phyloP scores from a whole-genome alignment of 2,329 filamentous ascomycete species.

The Nigrospora sphaerica region DNA sequence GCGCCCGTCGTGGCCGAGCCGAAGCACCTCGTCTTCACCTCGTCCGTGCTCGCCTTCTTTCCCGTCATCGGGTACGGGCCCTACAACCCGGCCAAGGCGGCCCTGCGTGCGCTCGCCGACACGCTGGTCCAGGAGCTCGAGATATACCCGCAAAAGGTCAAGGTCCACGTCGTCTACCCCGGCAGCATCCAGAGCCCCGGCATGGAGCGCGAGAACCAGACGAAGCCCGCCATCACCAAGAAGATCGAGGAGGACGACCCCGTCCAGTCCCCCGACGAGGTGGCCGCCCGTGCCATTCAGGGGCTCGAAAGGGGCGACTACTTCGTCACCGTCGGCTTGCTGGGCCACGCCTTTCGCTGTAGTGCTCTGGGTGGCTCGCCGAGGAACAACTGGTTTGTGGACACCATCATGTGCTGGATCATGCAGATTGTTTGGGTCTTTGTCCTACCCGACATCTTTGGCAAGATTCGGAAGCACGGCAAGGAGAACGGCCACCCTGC shows the following conservation, averaged over 20 bases:
- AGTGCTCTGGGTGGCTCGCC: constrained; percentile 45
- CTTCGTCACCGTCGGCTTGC: constrained; percentile 66
- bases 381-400: constrained; percentile 53
- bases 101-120: constrained; percentile 77
- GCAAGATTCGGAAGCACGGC: constrained; percentile 48
- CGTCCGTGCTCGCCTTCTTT: constrained; percentile 67
- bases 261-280: constrained; percentile 68
- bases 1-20: constrained; percentile 39
- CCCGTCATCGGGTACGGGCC: constrained; percentile 74
- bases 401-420: constrained; percentile 49
- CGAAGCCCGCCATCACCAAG: constrained; percentile 75
- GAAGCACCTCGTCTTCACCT: constrained; percentile 83
- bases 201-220: constrained; percentile 64
- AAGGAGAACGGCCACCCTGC: constrained; percentile 53
- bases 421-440: constrained; percentile 51
- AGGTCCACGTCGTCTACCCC: constrained; percentile 76
- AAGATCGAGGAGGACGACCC: constrained; percentile 78
- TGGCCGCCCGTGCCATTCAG: constrained; percentile 61
- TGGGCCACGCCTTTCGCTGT: constrained; percentile 68
- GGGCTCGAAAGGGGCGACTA: constrained; percentile 78
- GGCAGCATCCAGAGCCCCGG: constrained; percentile 77
- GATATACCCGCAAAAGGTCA: constrained; percentile 77
- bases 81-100: constrained; percentile 80
- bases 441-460: constrained; percentile 46
- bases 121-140: constrained; percentile 76